Evolutionary conservation across 2,329 filamentous ascomycete genomes (phyloP).

Genomic region (Westerdykella aurantiaca): DNA sequence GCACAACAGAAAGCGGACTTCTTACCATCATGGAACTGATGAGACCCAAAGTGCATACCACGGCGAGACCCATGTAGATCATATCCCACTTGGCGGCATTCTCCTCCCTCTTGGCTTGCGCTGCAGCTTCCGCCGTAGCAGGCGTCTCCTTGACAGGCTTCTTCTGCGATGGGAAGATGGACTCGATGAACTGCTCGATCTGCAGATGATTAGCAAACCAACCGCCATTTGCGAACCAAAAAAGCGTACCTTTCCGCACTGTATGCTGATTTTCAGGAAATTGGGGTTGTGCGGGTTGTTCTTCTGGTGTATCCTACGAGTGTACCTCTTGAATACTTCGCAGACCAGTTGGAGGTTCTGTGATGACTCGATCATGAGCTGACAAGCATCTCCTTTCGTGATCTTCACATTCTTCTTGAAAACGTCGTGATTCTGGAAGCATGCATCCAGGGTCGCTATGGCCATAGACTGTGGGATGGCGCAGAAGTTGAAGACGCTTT

Average conservation of each 20-base stretch:
- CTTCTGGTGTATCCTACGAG: slow-evolving; percentile 80
- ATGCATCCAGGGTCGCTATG: slow-evolving; percentile 85
- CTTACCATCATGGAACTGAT: slow-evolving; percentile 77
- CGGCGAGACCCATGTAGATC: slow-evolving; percentile 59
- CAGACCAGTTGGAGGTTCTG: slow-evolving; percentile 81
- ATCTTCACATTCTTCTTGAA: slow-evolving; percentile 92
- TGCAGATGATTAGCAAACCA: slow-evolving; percentile 36
- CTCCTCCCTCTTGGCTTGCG: slow-evolving; percentile 48
- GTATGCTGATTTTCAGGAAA: slow-evolving; percentile 84
- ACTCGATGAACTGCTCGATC: slow-evolving; percentile 95
- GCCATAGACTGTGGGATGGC: slow-evolving; percentile 97
- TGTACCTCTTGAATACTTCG: slow-evolving; percentile 73
- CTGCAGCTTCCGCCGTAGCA: slow-evolving; percentile 51
- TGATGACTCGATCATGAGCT: slow-evolving; percentile 85
- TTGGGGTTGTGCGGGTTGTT: slow-evolving; percentile 91
- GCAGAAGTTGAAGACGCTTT: slow-evolving; percentile 98
- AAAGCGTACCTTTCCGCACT: slow-evolving; percentile 67
- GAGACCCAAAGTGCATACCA: slow-evolving; percentile 62
- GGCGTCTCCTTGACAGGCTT: slow-evolving; percentile 45
- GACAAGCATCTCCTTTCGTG: slow-evolving; percentile 87
- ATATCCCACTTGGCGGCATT: slow-evolving; percentile 51
- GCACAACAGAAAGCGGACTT: slow-evolving; percentile 8
- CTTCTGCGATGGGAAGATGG: slow-evolving; percentile 80
- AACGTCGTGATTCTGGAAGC: slow-evolving; percentile 85
- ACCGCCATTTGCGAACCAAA: too few relatives aligned